Evolutionary conservation across 2,329 filamentous ascomycete species (phyloP).

Genomic region (Pseudocercospora eumusae): DNA sequence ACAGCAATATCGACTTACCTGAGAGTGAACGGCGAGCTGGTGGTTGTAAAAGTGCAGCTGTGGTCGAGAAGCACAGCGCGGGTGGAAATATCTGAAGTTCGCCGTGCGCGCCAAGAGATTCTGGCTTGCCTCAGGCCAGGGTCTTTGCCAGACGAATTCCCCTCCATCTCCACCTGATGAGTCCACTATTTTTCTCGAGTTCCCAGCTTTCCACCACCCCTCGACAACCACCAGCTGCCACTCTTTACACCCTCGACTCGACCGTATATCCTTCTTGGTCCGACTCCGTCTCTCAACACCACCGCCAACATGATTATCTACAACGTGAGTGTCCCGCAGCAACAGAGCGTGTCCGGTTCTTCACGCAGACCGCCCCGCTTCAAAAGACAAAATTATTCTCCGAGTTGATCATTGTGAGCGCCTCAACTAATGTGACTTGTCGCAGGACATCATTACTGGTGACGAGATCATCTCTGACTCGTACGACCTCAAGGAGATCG

Average conservation of each 20-base stretch:
- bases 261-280: conserved; percentile 24
- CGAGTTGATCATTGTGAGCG: conserved; percentile 2
- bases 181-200: conserved; percentile 3
- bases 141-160: background rate
- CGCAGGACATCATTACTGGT: conserved; percentile 79
- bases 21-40: conserved; percentile 27
- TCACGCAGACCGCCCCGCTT: conserved; percentile 14
- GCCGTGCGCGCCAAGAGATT: background rate
- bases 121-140: background rate
- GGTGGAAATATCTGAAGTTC: background rate
- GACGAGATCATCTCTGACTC: conserved; percentile 98
- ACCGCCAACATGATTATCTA: conserved; percentile 58
- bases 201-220: conserved; percentile 8
- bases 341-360: background rate
- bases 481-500: conserved; percentile 78
- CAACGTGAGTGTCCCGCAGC: conserved; percentile 50
- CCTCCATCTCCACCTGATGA: background rate
- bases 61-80: conserved; percentile 12
- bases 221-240: conserved; percentile 9
- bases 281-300: conserved; percentile 14
- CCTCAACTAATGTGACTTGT: conserved; percentile 21
- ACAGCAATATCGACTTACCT: conserved; percentile 43
- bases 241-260: conserved; percentile 15
- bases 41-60: conserved; percentile 20
- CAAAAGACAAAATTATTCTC: conserved; percentile 4